Evolutionary conservation across 1,139 yeast species (phyloP), one percentile per base, ranked within the genome.

Genomic region (Suhomyces atakaporum): DNA sequence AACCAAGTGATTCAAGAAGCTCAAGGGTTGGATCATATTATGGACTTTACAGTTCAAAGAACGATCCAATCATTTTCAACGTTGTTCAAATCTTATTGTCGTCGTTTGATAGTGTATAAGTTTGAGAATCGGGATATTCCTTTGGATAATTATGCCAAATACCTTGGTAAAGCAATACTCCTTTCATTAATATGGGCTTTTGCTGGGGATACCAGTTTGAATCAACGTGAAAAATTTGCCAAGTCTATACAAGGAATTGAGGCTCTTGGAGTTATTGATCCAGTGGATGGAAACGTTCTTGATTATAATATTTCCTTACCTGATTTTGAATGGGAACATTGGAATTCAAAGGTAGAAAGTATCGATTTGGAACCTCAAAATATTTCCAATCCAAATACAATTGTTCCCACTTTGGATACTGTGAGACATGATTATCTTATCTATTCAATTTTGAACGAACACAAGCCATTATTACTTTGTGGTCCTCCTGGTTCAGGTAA

Each of bases 401-500:
- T 90, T 1, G 73, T 92, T 5, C 88, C 95, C 0, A 92, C 97
- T 0, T 54, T 77, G 2, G 97, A 89, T 46, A 90, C 97, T 0
- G 56, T 73, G 2, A 69, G 81, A 38, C 87, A 86, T 43, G 94
- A 86, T 43, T 55, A 66, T 1, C 52, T 86, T 15, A 69, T 90
- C 1, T 75, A 73, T 44, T 67, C 81, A 0, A 59, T 86, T 5
- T 53, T 90, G 26, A 67, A 69, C 25, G 78, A 79, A 30, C 84
- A 77, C 40, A 64, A 66, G 31, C 79, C 95, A 0, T 58, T 88
- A 16, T 66, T 92, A 21, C 67, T 92, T 22, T 89, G 96, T 62
- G 98, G 98, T 4, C 97, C 97, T 0, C 97, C 98, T 0, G 98
- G 98, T 3, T 84, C 96, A 0, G 98, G 98, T 44, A 92, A 92